Evolutionary conservation across 208 protist species (phyloP).

Genomic region (Leptomonas pyrrhocoris): DNA sequence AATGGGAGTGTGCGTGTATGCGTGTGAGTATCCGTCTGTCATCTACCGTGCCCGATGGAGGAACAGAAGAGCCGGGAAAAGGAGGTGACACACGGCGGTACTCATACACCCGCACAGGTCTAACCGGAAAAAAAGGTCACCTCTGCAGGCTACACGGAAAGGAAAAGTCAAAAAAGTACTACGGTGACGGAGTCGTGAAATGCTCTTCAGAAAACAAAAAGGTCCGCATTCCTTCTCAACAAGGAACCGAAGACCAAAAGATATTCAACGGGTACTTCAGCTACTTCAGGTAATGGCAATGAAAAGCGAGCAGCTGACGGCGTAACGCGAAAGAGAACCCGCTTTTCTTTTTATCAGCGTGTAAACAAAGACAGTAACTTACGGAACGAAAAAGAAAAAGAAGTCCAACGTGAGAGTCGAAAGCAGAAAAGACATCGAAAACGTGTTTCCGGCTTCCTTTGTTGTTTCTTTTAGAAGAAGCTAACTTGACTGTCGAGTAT

Average conservation of each 20-base stretch:
- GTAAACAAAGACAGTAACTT: neutral
- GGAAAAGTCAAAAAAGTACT: conserved; percentile 15
- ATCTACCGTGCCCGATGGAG: neutral
- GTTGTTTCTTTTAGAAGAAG: conserved; percentile 13
- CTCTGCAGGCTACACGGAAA: neutral
- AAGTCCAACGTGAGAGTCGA: too few relatives aligned
- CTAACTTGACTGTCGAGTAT: neutral
- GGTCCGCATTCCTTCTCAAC: neutral
- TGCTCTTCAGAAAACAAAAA: neutral
- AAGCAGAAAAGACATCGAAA: too few relatives aligned
- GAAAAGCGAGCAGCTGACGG: neutral
- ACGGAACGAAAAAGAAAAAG: too few relatives aligned
- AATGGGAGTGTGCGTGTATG: neutral
- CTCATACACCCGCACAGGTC: neutral
- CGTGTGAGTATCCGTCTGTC: neutral
- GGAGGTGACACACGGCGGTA: neutral
- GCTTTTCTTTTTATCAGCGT: too few relatives aligned
- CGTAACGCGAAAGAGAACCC: too few relatives aligned
- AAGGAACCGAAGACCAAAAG: neutral
- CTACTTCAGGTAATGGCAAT: neutral
- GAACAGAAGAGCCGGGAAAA: conserved; percentile 4
- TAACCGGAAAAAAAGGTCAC: neutral
- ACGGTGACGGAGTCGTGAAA: conserved; percentile 20
- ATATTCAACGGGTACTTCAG: conserved; percentile 13
- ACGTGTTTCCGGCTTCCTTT: neutral